Evolutionary conservation across 805 yeast genomes (phyloP).

Genomic region (Candida insectorum): DNA sequence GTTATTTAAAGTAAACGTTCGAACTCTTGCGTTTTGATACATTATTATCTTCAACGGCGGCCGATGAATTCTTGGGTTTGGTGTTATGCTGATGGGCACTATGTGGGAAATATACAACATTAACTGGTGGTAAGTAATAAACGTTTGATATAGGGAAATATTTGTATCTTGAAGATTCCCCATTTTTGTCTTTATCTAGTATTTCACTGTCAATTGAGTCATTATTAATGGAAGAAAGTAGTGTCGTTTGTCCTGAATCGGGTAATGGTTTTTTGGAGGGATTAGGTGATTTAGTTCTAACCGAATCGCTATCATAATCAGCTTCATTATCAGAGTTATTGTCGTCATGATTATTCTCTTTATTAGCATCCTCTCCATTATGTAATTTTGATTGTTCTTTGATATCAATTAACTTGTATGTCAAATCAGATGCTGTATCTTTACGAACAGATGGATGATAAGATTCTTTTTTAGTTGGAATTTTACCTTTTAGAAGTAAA

Average conservation of each 20-base stretch:
- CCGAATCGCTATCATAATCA: conserved; percentile 1
- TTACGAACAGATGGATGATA: conserved; percentile 12
- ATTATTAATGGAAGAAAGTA: neutral
- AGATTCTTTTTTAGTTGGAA: conserved; percentile 15
- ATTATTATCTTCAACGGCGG: conserved; percentile 9
- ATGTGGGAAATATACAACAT: conserved; percentile 54
- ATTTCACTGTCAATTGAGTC: conserved; percentile 1
- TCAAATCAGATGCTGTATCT: neutral
- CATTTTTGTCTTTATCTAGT: too few relatives aligned
- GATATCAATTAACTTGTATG: neutral
- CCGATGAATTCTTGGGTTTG: conserved; percentile 10
- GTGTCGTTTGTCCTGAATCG: neutral
- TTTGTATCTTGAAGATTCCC: conserved; percentile 27
- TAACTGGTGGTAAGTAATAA: conserved; percentile 52
- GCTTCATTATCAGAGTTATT: neutral
- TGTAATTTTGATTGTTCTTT: conserved; percentile 4
- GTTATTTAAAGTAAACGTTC: conserved; percentile 22
- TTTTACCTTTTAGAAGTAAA: conserved; percentile 33
- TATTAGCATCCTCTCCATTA: conserved; percentile 6
- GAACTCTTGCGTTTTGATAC: conserved; percentile 18
- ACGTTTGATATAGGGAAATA: conserved; percentile 51
- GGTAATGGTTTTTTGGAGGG: conserved; percentile 1
- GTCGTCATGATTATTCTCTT: conserved; percentile 12
- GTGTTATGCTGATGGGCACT: conserved; percentile 42
- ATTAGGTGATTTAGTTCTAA: conserved; percentile 1